Evolutionary conservation across 352 stramenopile genomes (phyloP), one percentile per base, ranked within the genome.

Genomic region (Detonula confervacea): DNA sequence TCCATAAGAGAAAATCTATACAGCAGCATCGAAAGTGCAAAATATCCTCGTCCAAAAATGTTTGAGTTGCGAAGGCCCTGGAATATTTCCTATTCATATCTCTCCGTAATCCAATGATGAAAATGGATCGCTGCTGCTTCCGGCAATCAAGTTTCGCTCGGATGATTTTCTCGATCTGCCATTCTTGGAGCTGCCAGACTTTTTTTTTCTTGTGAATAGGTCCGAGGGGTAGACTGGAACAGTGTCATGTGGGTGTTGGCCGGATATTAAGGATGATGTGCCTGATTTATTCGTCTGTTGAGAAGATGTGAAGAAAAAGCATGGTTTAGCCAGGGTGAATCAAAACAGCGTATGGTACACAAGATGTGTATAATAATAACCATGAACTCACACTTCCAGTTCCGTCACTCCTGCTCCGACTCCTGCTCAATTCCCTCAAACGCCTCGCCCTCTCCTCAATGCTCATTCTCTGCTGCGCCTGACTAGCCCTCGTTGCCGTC

Each of bases 391-490:
- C 69, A 20, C 66, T 82, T 16, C 61, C 56, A n/a, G 61, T 80
- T 12, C 68, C 62, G 56, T 78, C 70, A 49, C 76, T 84, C 42
- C 76, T 68, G 12, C 66, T 78, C 29, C 75, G 27, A 62, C 61
- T 76, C 29, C 76, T 44, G 66, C 76, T 84, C 44, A 84, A 56
- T 49, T 84, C 76, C 33, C 76, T 68, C 68, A 84, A 62, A 27
- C 47, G 72, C 33, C 56, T 57, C 0, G 69, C 76, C 16, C 76
- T 49, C 14, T 84, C 76, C 49, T 84, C 68, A 30, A 81, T 70
- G 7, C 33, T 59, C 49, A 47, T 68, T 2, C 47, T 14, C 25
- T 44, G 16, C 0, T 24, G 24, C 22, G 35, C 37, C 27, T 29
- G 18, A 16, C 33, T 57, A 51, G 25, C 20, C n/a, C n/a, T n/a